These are phyloP conservation scores for Thalassiosira mediterranea DNA, from an alignment of 352 stramenopile species.

Conservation along the genomic window DNA sequence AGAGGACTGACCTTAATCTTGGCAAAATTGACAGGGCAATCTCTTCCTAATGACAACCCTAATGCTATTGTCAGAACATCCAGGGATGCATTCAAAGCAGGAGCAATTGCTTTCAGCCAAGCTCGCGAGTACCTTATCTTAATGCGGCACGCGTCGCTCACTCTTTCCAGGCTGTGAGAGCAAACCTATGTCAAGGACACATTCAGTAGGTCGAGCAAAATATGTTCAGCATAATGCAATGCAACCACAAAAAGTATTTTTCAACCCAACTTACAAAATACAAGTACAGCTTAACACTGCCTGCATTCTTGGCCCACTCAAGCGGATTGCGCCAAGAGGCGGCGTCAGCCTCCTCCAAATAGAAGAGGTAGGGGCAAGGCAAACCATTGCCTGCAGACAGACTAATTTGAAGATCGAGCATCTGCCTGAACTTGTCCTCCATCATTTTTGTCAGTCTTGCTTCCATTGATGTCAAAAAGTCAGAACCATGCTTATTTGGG, in stretches of 20 bases:
- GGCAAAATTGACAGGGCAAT: not conserved
- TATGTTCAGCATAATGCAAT: too few species aligned
- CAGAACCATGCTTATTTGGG: not conserved
- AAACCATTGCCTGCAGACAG: constrained; percentile 12
- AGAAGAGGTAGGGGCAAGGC: too few species aligned
- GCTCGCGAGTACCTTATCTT: not conserved
- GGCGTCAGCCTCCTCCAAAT: too few species aligned
- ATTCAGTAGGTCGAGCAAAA: too few species aligned
- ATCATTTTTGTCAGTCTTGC: not conserved
- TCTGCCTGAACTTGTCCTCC: constrained; percentile 6
- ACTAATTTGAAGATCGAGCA: constrained; percentile 1
- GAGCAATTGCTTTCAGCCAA: constrained; percentile 11
- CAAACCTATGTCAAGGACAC: not conserved
- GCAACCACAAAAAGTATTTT: too few species aligned
- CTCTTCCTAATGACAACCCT: not conserved
- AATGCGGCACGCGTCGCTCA: constrained; percentile 3
- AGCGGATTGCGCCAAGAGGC: too few species aligned
- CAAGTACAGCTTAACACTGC: not conserved
- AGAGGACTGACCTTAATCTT: constrained; percentile 9
- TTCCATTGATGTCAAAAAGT: not conserved
- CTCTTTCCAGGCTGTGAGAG: constrained; percentile 2
- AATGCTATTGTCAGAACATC: not conserved
- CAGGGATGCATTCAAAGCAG: constrained; percentile 1
- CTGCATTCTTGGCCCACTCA: constrained; percentile 7
- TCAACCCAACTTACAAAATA: constrained; percentile 1